Base-by-base conservation (phyloP, 176 grass and related monocot genomes). In the Microstegium vimineum region DNA sequence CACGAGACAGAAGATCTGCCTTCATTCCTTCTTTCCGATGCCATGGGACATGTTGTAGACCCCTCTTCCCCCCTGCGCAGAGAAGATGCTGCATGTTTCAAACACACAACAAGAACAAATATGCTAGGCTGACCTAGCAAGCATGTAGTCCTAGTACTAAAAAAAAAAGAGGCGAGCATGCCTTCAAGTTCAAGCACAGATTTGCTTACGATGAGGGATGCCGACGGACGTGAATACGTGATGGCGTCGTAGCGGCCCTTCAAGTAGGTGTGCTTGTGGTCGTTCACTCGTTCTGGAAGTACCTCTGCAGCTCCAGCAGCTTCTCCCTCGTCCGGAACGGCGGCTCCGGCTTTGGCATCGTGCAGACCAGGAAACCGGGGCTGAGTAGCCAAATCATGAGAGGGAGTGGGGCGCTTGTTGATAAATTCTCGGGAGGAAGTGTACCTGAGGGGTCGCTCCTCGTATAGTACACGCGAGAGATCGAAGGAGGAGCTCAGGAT, bases 131-230 rank as follows among this genome's bases (percentile, higher is more conserved):
- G n/a, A 10, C 64, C 31, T 18, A 66, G 63, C 15, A 34, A 31
- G 62, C 15, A 34, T 16, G 62, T 33, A 5, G 28, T 6, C 12
- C 59, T 62, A 62, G 59, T 14, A 4, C 20, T 31, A 27, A 23
- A 10, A 27, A n/a, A n/a, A n/a, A n/a, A n/a, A n/a, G n/a, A n/a
- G n/a, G 18, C 7, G 5, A 56, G 51, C 17, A 42, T 64, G 13
- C 1, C 64, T 49, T 49, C 3, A 18, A 49, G 47, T 49, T 49
- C 3, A 18, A 49, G 47, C 47, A 51, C 17, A 23, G 23, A 71
- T 71, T 28, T 43, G 38, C 76, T 49, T 49, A 89, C 81, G 73
- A 89, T 70, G 49, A 89, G 87, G 87, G 61, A 89, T 89, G 12
- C 69, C 76, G 16, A 89, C 69, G 18, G 82, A 89, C 13, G 81